Base-by-base conservation (phyloP, 2,329 filamentous ascomycete species). In the Mariannaea sp. region DNA sequence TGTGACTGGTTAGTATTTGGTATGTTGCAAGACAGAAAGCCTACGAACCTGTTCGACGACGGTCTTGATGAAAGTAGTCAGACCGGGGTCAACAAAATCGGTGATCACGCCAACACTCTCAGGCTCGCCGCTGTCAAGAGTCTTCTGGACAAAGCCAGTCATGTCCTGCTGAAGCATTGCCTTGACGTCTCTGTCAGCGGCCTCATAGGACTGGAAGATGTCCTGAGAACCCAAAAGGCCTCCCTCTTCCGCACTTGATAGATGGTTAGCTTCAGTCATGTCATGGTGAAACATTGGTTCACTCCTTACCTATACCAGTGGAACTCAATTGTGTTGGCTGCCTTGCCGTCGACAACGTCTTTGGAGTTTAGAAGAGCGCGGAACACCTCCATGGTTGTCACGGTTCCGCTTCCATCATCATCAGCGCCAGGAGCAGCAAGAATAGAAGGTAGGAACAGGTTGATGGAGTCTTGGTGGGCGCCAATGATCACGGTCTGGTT, bases 91-190 rank as follows among this genome's bases (percentile, higher is more conserved):
- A 38, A 97, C 93, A 65, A 82, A 97, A 73, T 97, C 93, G 4
- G 89, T 92, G 66, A 97, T 96, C 45, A 97, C 90, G 36, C 93
- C 93, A 3, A 97, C 89, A 39, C 86, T 88, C 78, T 97, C 93
- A 5, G 85, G 82, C 72, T 90, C 80, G 54, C 92, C 92, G 3
- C 90, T 87, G 60, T 94, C 89, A 16, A 94, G 75, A 0, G 92
- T 96, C 66, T 86, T 87, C 70, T 92, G 85, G 5, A 92, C 82
- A 70, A 88, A 97, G 14, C 93, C 93, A 1, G 91, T 96, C 93
- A 97, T 97, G 73, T 97, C 93, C 74, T 97, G 93, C 77, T 97
- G 93, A 49, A 97, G 83, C 94, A 97, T 97, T 27, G 93, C 93
- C 76, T 93, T 95, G 71, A 97, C 81, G 60, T 93, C 85, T 20